Conservation (phyloP, 2,329 filamentous ascomycete genomes). For the Trichoderma arundinaceum region DNA sequence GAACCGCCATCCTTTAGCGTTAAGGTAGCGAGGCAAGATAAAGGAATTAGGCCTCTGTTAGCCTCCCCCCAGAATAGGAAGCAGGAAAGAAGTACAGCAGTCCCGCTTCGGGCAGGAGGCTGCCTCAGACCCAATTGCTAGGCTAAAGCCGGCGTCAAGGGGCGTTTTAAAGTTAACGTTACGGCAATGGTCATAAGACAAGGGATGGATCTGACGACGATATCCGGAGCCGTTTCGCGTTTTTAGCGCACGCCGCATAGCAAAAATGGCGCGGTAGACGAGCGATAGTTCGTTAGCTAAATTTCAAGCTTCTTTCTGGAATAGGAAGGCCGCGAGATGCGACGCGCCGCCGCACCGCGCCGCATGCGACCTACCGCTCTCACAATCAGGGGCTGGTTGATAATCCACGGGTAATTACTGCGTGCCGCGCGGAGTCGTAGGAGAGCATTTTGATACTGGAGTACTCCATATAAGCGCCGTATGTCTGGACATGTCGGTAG, state of each 20-base stretch:
- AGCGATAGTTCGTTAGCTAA: background rate
- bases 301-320: slow-evolving; percentile 24
- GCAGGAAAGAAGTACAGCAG: background rate
- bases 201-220: background rate
- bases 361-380: background rate
- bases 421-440: background rate
- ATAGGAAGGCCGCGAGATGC: slow-evolving; percentile 23
- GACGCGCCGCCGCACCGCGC: background rate
- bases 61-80: background rate
- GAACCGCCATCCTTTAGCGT: background rate
- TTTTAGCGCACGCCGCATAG: background rate
- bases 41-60: background rate
- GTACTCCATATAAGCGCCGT: too few species aligned
- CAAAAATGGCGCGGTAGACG: slow-evolving; percentile 1
- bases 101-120: background rate
- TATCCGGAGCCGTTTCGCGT: background rate
- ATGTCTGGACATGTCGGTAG: background rate
- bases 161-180: slow-evolving; percentile 24
- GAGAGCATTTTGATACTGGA: background rate
- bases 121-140: background rate
- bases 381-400: background rate
- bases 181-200: background rate
- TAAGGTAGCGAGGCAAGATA: background rate
- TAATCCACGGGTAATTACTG: background rate
- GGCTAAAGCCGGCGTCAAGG: background rate